Evolutionary conservation across 441 rosid species (phyloP).

Genomic region (Adansonia madagascariensis): DNA sequence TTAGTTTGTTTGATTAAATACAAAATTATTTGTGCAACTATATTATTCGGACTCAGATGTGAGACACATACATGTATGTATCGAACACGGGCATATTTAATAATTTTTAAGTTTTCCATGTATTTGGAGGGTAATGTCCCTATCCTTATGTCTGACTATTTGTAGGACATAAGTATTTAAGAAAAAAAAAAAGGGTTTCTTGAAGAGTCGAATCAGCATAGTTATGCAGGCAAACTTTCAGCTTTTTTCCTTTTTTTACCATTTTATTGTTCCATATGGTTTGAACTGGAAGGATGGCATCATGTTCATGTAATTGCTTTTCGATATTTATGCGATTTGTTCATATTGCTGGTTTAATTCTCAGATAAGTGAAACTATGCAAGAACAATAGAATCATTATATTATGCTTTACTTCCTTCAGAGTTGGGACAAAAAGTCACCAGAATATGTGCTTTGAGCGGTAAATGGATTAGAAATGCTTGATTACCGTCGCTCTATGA

Average conservation of each 20-base stretch:
- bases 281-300: neutral
- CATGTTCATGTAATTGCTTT: constrained; percentile 7
- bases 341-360: neutral
- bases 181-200: too few species aligned
- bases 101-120: too few species aligned
- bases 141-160: too few species aligned
- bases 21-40: neutral
- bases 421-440: neutral
- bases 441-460: neutral
- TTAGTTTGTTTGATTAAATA: constrained; percentile 35
- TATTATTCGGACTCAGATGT: too few species aligned
- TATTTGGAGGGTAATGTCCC: too few species aligned
- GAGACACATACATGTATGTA: too few species aligned
- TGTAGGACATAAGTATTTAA: too few species aligned
- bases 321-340: neutral
- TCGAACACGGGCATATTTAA: too few species aligned
- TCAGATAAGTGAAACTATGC: neutral
- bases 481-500: neutral
- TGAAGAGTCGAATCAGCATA: too few species aligned
- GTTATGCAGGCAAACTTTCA: constrained; percentile 4
- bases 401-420: neutral
- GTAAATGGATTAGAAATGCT: constrained; percentile 7
- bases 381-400: neutral
- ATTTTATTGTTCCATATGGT: constrained; percentile 6
- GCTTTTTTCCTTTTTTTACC: neutral